Conservation (phyloP, 768 basidiomycete species). For the Tylopilus sp. region DNA sequence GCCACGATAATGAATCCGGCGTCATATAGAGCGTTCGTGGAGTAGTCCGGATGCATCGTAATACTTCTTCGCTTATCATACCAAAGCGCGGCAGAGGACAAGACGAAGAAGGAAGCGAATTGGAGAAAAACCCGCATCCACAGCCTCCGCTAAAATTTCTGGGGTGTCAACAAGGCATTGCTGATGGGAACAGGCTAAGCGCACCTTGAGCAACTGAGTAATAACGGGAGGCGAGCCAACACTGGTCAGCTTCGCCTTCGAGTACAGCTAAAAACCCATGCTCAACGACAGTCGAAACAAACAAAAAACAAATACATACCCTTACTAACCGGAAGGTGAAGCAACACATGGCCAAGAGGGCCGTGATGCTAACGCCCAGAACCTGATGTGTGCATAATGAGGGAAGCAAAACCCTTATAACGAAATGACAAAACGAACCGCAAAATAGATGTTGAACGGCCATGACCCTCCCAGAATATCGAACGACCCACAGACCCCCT, state of each 20-base stretch:
- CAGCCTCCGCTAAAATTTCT: slow-evolving; percentile 40
- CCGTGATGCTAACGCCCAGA: slow-evolving; percentile 36
- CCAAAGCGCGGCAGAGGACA: slow-evolving; percentile 48
- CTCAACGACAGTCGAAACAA: neutral
- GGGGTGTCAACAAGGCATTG: neutral
- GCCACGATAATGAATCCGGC: slow-evolving; percentile 39
- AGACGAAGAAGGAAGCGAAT: slow-evolving; percentile 46
- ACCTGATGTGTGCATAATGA: slow-evolving; percentile 29
- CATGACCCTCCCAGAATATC: slow-evolving; percentile 45
- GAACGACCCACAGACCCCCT: slow-evolving; percentile 36
- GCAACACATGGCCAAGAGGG: slow-evolving; percentile 36
- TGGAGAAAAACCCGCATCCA: slow-evolving; percentile 47
- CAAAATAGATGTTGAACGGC: slow-evolving; percentile 24
- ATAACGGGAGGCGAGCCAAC: slow-evolving; percentile 46
- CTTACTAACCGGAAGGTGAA: slow-evolving; percentile 43
- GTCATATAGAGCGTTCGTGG: slow-evolving; percentile 37
- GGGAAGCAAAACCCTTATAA: neutral
- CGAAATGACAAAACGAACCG: slow-evolving; percentile 30
- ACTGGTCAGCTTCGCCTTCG: slow-evolving; percentile 42
- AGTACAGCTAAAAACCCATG: slow-evolving; percentile 36
- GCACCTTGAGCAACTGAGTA: slow-evolving; percentile 47
- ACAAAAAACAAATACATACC: slow-evolving; percentile 23
- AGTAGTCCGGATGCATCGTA: slow-evolving; percentile 29
- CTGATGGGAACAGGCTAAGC: neutral
- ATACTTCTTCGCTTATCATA: slow-evolving; percentile 43